Conservation (phyloP, 805 yeast species). For the Pichia gijzeniarum region DNA sequence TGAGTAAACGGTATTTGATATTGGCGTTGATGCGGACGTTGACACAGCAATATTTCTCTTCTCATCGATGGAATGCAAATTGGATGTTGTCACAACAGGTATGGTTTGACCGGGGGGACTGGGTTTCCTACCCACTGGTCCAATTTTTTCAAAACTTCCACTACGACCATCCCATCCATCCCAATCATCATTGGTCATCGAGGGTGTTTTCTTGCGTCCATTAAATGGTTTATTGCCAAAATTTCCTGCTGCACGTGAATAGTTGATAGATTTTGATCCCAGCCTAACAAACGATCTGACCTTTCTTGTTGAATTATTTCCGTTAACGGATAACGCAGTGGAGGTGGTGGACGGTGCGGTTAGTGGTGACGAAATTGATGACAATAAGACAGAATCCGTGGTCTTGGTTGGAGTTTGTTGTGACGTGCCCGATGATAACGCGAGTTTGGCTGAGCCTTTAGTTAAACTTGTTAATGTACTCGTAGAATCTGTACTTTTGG, state of each 20-base stretch:
- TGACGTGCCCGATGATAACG: conserved; percentile 2
- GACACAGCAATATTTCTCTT: conserved; percentile 1
- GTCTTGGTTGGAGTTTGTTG: neutral
- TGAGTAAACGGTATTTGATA: neutral
- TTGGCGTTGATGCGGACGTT: no score
- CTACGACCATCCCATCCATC: conserved; percentile 14
- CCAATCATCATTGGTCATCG: neutral
- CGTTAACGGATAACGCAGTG: no score
- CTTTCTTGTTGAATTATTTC: conserved; percentile 1
- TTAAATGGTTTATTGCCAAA: conserved; percentile 1
- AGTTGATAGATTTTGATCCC: conserved; percentile 10
- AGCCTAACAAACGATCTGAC: conserved; percentile 10
- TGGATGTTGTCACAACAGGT: conserved; percentile 27
- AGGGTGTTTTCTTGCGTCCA: neutral
- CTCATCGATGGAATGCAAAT: conserved; percentile 17
- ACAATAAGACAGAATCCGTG: neutral
- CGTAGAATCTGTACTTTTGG: conserved; percentile 5
- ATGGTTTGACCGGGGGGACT: conserved; percentile 31
- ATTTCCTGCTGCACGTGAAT: conserved; percentile 1
- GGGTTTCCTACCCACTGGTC: conserved; percentile 31
- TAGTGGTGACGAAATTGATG: conserved; percentile 2
- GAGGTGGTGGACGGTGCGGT: no score
- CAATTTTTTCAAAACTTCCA: conserved; percentile 27
- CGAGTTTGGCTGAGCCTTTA: no score
- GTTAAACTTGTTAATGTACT: neutral